Conservation (phyloP, 1,139 yeast genomes). For the Entelexis paramagnoliae region DNA sequence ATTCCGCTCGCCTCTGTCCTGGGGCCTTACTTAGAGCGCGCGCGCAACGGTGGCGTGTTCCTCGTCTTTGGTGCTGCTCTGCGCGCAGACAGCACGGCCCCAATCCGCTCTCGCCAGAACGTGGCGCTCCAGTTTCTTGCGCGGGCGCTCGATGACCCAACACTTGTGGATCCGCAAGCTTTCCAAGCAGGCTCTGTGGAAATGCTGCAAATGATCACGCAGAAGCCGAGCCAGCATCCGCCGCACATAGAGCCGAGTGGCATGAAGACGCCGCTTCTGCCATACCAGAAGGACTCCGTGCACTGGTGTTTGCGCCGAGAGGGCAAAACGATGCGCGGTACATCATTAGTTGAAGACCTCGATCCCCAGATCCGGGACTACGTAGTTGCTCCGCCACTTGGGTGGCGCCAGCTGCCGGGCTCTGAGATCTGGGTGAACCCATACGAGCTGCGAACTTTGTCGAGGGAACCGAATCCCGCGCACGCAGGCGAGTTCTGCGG, state of each 20-base stretch:
- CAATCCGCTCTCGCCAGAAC: neutral
- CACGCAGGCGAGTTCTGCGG: conserved; percentile 32
- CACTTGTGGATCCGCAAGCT: conserved; percentile 15
- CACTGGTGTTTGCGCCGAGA: conserved; percentile 57
- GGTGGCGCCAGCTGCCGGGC: conserved; percentile 22
- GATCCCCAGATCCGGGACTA: conserved; percentile 23
- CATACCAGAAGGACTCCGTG: conserved; percentile 55
- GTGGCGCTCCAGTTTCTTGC: conserved; percentile 15
- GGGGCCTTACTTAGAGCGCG: neutral
- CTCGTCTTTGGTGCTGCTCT: neutral
- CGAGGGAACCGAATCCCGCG: conserved; percentile 15
- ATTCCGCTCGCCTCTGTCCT: neutral
- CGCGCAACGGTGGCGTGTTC: neutral
- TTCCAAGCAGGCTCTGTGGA: conserved; percentile 16
- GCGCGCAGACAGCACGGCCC: neutral
- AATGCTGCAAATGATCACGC: conserved; percentile 14
- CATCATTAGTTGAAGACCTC: conserved; percentile 23
- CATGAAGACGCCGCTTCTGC: conserved; percentile 27
- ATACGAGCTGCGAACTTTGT: conserved; percentile 26
- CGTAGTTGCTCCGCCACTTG: conserved; percentile 28
- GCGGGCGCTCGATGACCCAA: conserved; percentile 14
- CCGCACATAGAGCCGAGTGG: conserved; percentile 11
- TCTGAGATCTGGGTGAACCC: conserved; percentile 30
- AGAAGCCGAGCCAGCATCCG: neutral
- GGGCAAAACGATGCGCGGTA: conserved; percentile 38